Base-by-base conservation (phyloP, 805 yeast species). In the Metschnikowia anglica region DNA sequence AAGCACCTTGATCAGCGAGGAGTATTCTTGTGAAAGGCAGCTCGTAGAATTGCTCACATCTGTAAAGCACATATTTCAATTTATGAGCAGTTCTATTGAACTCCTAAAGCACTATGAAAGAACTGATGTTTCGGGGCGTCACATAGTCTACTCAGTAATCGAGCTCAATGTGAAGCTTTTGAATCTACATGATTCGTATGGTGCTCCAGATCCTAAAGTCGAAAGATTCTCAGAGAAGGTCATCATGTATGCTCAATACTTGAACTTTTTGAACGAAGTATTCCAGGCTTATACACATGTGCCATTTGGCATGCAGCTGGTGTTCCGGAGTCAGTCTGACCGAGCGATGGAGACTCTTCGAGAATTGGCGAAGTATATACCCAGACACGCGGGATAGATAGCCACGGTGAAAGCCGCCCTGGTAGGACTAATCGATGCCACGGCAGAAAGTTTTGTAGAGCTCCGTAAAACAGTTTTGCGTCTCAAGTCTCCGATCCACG, bases 71-170 rank as follows among this genome's bases (percentile, higher is more conserved):
- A 15, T 39, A 29, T 39, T 33, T 16, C 29, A 21, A 2, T 8
- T 16, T 2, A 39, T 39, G 43, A 34, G n/a, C 13, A 20, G 21
- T 6, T 39, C 43, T 7, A 23, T 39, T 23, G 43, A 39, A 13
- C 38, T 39, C 21, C 21, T 39, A 17, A 39, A 33, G 21, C 34
- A 33, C 38, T 39, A 34, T 31, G 38, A 39, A 17, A 20, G 4
- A 3, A 20, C 8, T 19, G 38, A 27, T 7, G n/a, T 4, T 4
- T 17, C 21, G 2, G 38, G 34, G 3, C 33, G 34, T 3, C 43
- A 39, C 26, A 26, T 33, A 8, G 16, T 39, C 5, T 39, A 30
- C 17, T 20, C 43, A 15, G 38, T 39, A 17, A 34, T 39, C 4
- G 38, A 39, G 13, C 27, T 34, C 6, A 39, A 27, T 9, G 43